A percentile compares a stretch with the other conserved stretches of the same genome.
Conservation (phyloP, 768 basidiomycete genomes). For the Lactifluus subvellereus region DNA sequence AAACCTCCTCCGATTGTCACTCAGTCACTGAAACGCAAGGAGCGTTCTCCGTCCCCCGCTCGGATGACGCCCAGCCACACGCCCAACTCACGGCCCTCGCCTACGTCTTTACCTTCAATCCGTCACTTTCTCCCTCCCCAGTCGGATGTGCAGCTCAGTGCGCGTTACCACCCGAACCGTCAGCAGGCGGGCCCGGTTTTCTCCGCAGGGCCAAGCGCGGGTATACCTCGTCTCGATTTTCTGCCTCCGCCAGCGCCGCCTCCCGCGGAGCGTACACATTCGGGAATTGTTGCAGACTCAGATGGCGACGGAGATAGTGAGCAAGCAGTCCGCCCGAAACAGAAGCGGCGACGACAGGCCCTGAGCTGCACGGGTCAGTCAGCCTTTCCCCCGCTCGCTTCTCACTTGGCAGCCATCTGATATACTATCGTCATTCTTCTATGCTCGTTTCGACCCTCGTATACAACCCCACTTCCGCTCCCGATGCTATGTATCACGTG, state of each 20-base stretch:
- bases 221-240: slow-evolving; percentile 22
- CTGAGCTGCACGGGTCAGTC: slow-evolving; percentile 76
- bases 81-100: slow-evolving; percentile 17
- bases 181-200: slow-evolving; percentile 9
- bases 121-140: slow-evolving; percentile 25
- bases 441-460: slow-evolving; percentile 21
- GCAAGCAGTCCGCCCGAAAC: slow-evolving; percentile 60
- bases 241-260: slow-evolving; percentile 15
- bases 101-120: slow-evolving; percentile 24
- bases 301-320: slow-evolving; percentile 44
- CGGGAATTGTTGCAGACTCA: slow-evolving; percentile 44
- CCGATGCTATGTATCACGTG: slow-evolving; percentile 18
- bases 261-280: slow-evolving; percentile 25
- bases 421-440: slow-evolving; percentile 23
- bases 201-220: slow-evolving; percentile 21
- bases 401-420: slow-evolving; percentile 27
- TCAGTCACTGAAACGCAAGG: slow-evolving; percentile 23
- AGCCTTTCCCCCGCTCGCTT: slow-evolving; percentile 21
- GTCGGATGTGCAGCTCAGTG: slow-evolving; percentile 13
- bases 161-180: slow-evolving; percentile 19
- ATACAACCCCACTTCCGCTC: slow-evolving; percentile 28
- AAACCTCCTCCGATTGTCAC: slow-evolving; percentile 19
- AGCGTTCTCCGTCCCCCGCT: slow-evolving; percentile 21
- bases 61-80: slow-evolving; percentile 12
- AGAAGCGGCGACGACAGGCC: slow-evolving; percentile 77